Base-by-base conservation (phyloP, 805 yeast genomes). In the Candida tammaniensis region DNA sequence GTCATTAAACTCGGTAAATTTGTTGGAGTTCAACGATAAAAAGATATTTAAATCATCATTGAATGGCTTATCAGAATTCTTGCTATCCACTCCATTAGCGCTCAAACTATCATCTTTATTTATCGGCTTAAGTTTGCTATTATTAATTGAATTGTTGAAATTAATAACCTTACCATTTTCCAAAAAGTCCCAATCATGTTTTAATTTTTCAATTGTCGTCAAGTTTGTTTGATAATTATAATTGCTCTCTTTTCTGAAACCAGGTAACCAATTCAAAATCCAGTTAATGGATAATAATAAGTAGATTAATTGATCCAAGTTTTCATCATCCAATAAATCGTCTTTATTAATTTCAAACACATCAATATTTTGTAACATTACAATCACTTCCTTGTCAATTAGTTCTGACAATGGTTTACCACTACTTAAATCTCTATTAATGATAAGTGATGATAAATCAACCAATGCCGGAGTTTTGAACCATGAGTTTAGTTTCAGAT, bases 181-280 rank as follows among this genome's bases (percentile, higher is more conserved):
- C 38, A 66, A 49, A 43, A 68, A 64, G 10, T 61, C 51, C 66
- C 70, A 68, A 36, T 64, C 68, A 32, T 60, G 55, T 28, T 63
- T 61, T 31, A 67, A 46, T 35, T 49, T 53, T 30, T 61, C 71
- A 16, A 64, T 49, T 7, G 47, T 41, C 6, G 57, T 43, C 4
- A 55, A 36, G 26, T 44, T 55, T 19, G 48, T 44, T 21, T 50
- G 36, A 16, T 47, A 42, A 17, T 47, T 44, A 34, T 52, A 57
- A 29, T 57, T 61, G 1, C 67, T 55, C 7, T 64, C 66, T 33
- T 74, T 72, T 35, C 74, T 64, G 49, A 80, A 56, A 4, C 50
- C 50, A 0, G 85, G 82, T 27, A 85, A 63, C 84, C 88, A 80
- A 12, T 62, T 47, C 25, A 76, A 54, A 3, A 80, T 59, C 79